Evolutionary conservation across 768 basidiomycete species (phyloP).

Genomic region (Candolleomyces aberdarensis): DNA sequence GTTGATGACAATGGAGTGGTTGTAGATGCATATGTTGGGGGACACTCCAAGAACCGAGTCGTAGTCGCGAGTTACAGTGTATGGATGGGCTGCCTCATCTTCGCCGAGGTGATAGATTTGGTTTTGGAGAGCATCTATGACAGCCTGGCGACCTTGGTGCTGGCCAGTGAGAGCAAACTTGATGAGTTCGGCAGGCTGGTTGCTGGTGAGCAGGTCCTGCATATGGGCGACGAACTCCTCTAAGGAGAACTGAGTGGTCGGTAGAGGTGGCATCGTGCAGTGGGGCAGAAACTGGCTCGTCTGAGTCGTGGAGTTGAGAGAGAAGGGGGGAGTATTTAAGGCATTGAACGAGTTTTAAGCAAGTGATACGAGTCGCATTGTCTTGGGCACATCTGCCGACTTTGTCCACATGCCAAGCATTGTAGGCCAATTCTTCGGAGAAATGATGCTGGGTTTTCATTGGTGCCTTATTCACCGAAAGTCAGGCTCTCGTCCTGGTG

Average conservation of each 20-base stretch:
- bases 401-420: too few species aligned
- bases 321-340: too few species aligned
- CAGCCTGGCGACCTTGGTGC: neutral
- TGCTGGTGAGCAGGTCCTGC: neutral
- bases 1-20: neutral
- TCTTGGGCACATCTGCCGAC: too few species aligned
- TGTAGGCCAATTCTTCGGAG: too few species aligned
- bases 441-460: too few species aligned
- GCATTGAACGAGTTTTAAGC: too few species aligned
- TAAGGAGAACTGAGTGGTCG: neutral
- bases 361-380: too few species aligned
- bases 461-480: too few species aligned
- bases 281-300: neutral
- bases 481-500: too few species aligned
- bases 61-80: slow-evolving; percentile 13
- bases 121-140: neutral
- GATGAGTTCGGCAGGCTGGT: neutral
- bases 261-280: neutral
- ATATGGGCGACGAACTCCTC: neutral
- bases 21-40: slow-evolving; percentile 3
- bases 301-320: too few species aligned
- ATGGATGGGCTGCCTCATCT: neutral
- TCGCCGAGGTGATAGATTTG: neutral
- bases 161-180: neutral
- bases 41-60: slow-evolving; percentile 18